Base-by-base conservation (phyloP, 371 early-diverging fungal species). In the Choanephora cucurbitarum region DNA sequence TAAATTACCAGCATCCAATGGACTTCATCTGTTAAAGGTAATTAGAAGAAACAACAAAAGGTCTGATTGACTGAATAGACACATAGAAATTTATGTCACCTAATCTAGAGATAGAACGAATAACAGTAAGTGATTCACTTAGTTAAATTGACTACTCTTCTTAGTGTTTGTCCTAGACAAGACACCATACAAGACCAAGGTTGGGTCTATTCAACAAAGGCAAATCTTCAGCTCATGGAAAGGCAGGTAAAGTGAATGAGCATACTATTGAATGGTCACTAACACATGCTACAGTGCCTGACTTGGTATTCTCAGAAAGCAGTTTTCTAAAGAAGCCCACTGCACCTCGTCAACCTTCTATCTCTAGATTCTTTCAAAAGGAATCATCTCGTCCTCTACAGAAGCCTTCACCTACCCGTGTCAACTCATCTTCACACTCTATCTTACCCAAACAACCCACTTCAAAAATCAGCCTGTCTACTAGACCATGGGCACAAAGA, bases 41-140 rank as follows among this genome's bases (percentile, higher is more conserved):
- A n/a, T n/a, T n/a, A n/a, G n/a, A n/a, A n/a, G n/a, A n/a, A n/a
- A n/a, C n/a, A n/a, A n/a, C n/a, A n/a, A n/a, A n/a, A n/a, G n/a
- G n/a, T n/a, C n/a, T n/a, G n/a, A n/a, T n/a, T n/a, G n/a, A n/a
- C n/a, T n/a, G n/a, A n/a, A n/a, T n/a, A n/a, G n/a, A n/a, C n/a
- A n/a, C 34, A 11, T 52, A 73, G 73, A 67, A 57, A 39, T 73
- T 73, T 48, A 49, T 55, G 22, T 70, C 73, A 13, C 70, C 73
- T 18, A 73, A 67, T 21, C 40, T 73, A 17, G 56, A 64, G 52
- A 51, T 64, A 3, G 47, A 43, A 18, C 44, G 70, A 17, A 50
- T 73, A 5, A 73, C 67, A 5, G 73, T 69, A 41, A 52, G 55
- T 53, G n/a, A n/a, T 31, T 19, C 2, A 6, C 5, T 21, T n/a